phyloP scores from a whole-genome alignment of 208 protist species.

The Angomonas deanei region DNA sequence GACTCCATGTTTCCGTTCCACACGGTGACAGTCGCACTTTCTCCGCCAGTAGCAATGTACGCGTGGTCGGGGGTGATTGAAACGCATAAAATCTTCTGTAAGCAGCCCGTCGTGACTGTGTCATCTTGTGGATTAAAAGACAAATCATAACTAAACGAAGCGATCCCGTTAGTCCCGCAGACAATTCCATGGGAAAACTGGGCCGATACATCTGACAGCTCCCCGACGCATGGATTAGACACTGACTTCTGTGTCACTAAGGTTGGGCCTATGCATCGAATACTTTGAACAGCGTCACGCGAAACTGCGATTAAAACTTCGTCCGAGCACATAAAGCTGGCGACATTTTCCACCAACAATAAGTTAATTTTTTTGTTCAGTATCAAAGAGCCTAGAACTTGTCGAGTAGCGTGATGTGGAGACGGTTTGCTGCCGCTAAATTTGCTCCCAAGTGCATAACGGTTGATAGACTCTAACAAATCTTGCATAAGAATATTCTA shows the following conservation, averaged over 20 bases:
- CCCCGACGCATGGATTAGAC: conserved; percentile 28
- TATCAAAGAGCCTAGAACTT: conserved; percentile 50
- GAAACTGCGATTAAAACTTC: conserved; percentile 58
- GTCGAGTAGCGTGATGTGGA: conserved; percentile 27
- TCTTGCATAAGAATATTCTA: conserved; percentile 46
- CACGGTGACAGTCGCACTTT: conserved; percentile 50
- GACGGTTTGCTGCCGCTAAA: conserved; percentile 23
- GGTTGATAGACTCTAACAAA: conserved; percentile 54
- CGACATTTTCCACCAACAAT: conserved; percentile 38
- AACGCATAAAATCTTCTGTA: conserved; percentile 59
- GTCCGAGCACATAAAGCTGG: conserved; percentile 54
- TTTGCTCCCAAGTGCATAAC: conserved; percentile 31
- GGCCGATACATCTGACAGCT: conserved; percentile 45
- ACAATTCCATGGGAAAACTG: conserved; percentile 19
- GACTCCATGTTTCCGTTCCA: conserved; percentile 52
- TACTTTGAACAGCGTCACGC: conserved; percentile 51
- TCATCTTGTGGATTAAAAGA: conserved; percentile 13
- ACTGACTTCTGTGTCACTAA: conserved; percentile 22
- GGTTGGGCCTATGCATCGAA: conserved; percentile 45
- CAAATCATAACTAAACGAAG: conserved; percentile 4
- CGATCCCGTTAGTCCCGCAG: conserved; percentile 22
- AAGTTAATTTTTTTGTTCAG: conserved; percentile 26
- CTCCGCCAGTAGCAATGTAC: conserved; percentile 57
- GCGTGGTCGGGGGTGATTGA: conserved; percentile 50
- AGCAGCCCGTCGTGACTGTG: conserved; percentile 19